Conservation (phyloP, 148 eudicot species). For the Amaranthus palmeri region DNA sequence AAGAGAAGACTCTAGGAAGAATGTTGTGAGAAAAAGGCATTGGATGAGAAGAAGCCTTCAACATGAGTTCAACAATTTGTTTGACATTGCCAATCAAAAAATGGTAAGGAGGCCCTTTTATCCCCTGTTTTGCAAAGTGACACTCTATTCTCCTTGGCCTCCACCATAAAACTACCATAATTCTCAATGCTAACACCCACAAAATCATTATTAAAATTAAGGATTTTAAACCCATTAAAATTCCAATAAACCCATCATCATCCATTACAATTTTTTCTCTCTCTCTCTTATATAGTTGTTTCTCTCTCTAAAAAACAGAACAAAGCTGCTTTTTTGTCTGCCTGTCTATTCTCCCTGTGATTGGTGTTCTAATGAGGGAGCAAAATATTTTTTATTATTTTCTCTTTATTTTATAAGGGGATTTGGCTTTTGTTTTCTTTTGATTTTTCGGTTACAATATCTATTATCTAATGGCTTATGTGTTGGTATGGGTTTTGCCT, state of each 20-base stretch:
- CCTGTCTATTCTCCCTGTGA: no score
- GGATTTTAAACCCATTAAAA: conserved; percentile 25
- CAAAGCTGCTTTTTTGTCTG: conserved; percentile 10
- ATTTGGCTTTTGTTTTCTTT: conserved; percentile 11
- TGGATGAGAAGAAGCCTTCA: conserved; percentile 71
- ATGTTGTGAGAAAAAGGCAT: conserved; percentile 80
- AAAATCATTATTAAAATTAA: conserved; percentile 25
- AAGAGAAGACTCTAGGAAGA: conserved; percentile 89
- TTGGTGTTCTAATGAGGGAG: neutral
- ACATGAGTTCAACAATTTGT: conserved; percentile 65
- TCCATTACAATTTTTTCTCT: conserved; percentile 13
- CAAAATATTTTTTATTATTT: neutral
- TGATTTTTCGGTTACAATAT: no score
- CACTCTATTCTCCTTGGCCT: conserved; percentile 66
- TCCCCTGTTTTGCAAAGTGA: conserved; percentile 79
- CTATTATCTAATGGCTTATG: neutral
- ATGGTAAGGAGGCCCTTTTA: conserved; percentile 77
- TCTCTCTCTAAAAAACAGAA: conserved; percentile 11
- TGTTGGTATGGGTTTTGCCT: conserved; percentile 7
- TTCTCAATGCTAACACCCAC: conserved; percentile 31
- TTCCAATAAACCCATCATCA: conserved; percentile 13
- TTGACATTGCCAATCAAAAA: conserved; percentile 86
- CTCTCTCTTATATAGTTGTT: conserved; percentile 7
- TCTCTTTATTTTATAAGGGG: conserved; percentile 15
- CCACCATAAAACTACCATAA: conserved; percentile 70